Base-by-base conservation (phyloP, 1,284 basidiomycete genomes). In the Sporisorium graminicola region DNA sequence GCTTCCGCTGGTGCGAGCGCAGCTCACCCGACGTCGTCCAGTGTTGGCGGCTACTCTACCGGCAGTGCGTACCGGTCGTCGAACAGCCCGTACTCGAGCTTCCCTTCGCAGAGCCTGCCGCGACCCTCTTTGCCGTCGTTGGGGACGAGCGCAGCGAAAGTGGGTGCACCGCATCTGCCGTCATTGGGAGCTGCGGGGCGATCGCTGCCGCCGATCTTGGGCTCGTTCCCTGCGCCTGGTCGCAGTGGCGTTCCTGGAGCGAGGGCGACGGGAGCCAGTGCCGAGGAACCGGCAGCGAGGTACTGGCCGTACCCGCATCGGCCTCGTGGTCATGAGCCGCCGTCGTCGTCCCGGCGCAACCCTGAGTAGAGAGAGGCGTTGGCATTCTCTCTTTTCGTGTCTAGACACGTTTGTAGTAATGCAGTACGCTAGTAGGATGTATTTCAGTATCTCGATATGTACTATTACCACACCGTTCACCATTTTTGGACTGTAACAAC, bases 151-250 rank as follows among this genome's bases (percentile, higher is more conserved):
- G 61, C 52, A 5, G 57, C 40, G 4, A 68, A 65, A n/a, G 58
- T 51, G 16, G 74, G 58, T 33, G 69, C 62, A 18, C 64, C 65
- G n/a, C 60, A 71, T 51, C 61, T 75, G 58, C 67, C 74, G 14
- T 66, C 70, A 1, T 24, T 74, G 35, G 65, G 60, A 0, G 67
- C 64, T 33, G 60, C 59, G 9, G 66, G 74, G 7, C 62, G 74
- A 5, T 77, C 74, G 20, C 35, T 77, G 62, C 74, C 74, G 24
- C 74, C 74, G 10, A 64, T 77, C n/a, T 27, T 72, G 24, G 74
- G 74, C 12, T 35, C 57, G 43, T 76, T 76, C 60, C 73, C 73
- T 13, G 59, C 56, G 9, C 56, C 69, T 27, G 59, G 69, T 5
- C 47, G 69, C 10, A 47, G 69, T n/a, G 37, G 65, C 2, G 52